Evolutionary conservation across 1,139 yeast species (phyloP).

Genomic region (Zygosaccharomyces pseudobailii): DNA sequence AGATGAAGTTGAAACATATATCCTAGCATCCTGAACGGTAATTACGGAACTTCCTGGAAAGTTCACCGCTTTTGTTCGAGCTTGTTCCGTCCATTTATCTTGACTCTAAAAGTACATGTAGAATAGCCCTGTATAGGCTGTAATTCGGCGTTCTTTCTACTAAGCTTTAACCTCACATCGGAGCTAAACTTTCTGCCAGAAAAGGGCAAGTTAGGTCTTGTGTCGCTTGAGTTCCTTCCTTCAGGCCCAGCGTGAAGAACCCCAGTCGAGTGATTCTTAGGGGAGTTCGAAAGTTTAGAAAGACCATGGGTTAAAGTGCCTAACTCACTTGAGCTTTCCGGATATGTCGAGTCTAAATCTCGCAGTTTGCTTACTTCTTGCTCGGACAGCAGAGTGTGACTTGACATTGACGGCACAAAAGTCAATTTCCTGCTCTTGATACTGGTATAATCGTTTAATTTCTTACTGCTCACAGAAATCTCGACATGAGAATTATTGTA

Average conservation of each 20-base stretch:
- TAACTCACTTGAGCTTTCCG: background rate
- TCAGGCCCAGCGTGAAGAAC: conserved; percentile 1
- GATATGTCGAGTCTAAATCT: background rate
- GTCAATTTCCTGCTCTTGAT: conserved; percentile 12
- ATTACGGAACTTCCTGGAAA: background rate
- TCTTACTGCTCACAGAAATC: background rate
- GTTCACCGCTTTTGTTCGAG: background rate
- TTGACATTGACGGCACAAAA: conserved; percentile 11
- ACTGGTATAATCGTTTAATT: background rate
- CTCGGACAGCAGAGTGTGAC: background rate
- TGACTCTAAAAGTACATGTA: conserved; percentile 19
- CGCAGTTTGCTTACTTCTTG: background rate
- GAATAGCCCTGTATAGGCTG: conserved; percentile 16
- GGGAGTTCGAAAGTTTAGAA: background rate
- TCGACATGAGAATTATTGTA: conserved; percentile 8
- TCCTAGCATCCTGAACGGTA: too few relatives aligned
- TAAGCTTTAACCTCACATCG: conserved; percentile 11
- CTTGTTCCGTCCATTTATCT: conserved; percentile 3
- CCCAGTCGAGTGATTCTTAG: background rate
- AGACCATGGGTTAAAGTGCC: background rate
- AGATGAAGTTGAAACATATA: too few relatives aligned
- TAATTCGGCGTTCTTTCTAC: conserved; percentile 9
- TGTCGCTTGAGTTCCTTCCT: background rate
- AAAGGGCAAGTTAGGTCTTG: background rate
- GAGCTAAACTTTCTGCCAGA: conserved; percentile 9